Evolutionary conservation across 148 eudicot species (phyloP), one percentile per base, ranked within the genome.

Genomic region (Chenopodium quinoa): DNA sequence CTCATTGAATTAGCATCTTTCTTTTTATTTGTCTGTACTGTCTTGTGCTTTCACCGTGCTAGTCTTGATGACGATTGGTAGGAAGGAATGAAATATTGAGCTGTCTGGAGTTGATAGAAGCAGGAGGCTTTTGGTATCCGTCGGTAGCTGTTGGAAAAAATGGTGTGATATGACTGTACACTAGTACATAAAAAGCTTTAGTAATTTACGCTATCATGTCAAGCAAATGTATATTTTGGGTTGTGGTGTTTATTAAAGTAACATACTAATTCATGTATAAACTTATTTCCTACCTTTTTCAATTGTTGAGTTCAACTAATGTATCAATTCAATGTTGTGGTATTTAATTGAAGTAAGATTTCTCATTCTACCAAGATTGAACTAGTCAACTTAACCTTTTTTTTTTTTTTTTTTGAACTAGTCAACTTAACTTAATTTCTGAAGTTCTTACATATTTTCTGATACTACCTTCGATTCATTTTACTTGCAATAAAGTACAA

Each of bases 11-110:
- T 96, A 52, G 82, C 86, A 20, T 93, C 99, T n/a, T 96, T 93
- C 86, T 86, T 96, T 82, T 89, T 96, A 81, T 93, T 96, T 71
- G 89, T 88, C 50, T 90, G 98, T 90, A 93, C 99, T 4, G 95
- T 93, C 37, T 58, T 92, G 88, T 93, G 99, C 83, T 96, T 92
- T 84, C 99, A 92, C 88, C 95, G 92, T 37, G 97, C 97, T 73
- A 93, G 86, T 78, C 93, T 93, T 64, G 99, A 96, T 40, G 97
- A 91, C 67, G 97, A 91, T 74, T 92, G 93, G 96, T 90, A 84
- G 88, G 64, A 16, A 58, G 8, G 7, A 40, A 40, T 40, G 5
- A 40, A 40, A 60, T 29, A 12, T 19, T 19, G 8, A 22, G 17
- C 14, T 22, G 12, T 65, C 46, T 22, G 11, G 60, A 76, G 56